These are phyloP conservation scores for Takakia lepidozioides DNA, from an alignment of 225 moss, liverwort and hornwort species.

Conservation along the genomic window DNA sequence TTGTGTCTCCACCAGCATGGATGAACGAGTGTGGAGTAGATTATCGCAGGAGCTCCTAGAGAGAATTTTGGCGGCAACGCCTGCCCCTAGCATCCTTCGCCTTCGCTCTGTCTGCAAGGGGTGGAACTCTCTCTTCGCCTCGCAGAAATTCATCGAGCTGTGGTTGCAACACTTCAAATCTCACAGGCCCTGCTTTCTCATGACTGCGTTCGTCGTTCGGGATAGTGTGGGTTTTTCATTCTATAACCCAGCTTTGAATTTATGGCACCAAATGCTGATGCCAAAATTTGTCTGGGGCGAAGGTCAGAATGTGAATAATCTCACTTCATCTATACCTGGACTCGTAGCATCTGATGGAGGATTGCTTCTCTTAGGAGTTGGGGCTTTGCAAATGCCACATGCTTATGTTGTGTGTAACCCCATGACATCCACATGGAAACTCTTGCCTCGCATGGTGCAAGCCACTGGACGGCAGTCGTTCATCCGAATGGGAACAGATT, in stretches of 20 bases:
- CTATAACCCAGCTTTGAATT: constrained; percentile 9
- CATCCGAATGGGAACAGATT: constrained; percentile 2
- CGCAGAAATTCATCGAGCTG: constrained; percentile 1
- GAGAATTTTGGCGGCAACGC: constrained; percentile 4
- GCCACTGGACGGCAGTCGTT: background rate
- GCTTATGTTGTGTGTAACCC: constrained; percentile 11
- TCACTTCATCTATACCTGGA: background rate
- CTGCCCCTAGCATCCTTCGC: constrained; percentile 8
- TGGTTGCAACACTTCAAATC: constrained; percentile 7
- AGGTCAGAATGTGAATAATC: background rate
- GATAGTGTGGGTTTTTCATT: background rate
- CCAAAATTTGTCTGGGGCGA: constrained; percentile 1
- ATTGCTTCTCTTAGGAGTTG: constrained; percentile 7
- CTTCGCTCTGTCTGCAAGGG: constrained; percentile 5
- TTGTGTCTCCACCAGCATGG: background rate
- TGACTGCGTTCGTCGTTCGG: background rate
- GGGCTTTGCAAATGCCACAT: background rate
- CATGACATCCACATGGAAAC: background rate
- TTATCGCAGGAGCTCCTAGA: constrained; percentile 7
- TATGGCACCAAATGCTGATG: constrained; percentile 11
- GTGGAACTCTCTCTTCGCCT: constrained; percentile 5
- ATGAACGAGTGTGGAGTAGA: constrained; percentile 4
- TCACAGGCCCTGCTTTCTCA: constrained; percentile 8
- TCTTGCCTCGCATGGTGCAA: background rate
- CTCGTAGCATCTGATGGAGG: constrained; percentile 9